Percentiles rank a stretch among this genome's conserved stretches.
These are phyloP conservation scores for Xylaria venustula DNA, from an alignment of 495 filamentous ascomycete species.

Conservation along the genomic window DNA sequence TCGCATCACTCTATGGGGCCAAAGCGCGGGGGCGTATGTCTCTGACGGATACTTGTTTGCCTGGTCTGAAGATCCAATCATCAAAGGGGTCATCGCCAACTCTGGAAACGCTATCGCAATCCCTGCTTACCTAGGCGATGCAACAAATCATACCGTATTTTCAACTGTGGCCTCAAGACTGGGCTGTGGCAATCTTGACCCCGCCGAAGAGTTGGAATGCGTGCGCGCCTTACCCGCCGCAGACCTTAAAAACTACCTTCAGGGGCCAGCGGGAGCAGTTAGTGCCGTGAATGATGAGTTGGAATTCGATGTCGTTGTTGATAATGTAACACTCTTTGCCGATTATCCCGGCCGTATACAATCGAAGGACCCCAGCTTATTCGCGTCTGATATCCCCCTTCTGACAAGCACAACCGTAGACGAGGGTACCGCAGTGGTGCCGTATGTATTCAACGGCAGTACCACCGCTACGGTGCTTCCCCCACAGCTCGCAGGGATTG, in stretches of 20 bases:
- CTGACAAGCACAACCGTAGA: neutral
- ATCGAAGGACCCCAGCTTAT: neutral
- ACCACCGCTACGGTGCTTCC: neutral
- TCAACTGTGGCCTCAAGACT: neutral
- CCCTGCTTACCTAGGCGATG: constrained; percentile 43
- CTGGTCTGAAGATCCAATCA: constrained; percentile 37
- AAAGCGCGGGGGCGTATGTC: constrained; percentile 42
- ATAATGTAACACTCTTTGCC: constrained; percentile 1
- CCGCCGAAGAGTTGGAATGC: neutral
- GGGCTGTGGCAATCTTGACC: neutral
- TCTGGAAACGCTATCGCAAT: constrained; percentile 34
- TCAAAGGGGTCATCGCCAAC: constrained; percentile 35
- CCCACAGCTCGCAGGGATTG: neutral
- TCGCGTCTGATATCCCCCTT: neutral
- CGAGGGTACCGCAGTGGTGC: neutral
- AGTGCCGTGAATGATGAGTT: neutral
- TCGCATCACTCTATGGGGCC: constrained; percentile 63
- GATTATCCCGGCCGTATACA: neutral
- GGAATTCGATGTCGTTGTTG: neutral
- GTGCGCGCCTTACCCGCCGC: neutral
- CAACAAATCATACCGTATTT: neutral
- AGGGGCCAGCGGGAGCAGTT: neutral
- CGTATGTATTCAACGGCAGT: neutral
- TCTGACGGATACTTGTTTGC: constrained; percentile 36
- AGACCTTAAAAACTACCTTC: neutral